Evolutionary conservation across 75 land plant species (phyloP).

Genomic region (Selaginella tamariscina): DNA sequence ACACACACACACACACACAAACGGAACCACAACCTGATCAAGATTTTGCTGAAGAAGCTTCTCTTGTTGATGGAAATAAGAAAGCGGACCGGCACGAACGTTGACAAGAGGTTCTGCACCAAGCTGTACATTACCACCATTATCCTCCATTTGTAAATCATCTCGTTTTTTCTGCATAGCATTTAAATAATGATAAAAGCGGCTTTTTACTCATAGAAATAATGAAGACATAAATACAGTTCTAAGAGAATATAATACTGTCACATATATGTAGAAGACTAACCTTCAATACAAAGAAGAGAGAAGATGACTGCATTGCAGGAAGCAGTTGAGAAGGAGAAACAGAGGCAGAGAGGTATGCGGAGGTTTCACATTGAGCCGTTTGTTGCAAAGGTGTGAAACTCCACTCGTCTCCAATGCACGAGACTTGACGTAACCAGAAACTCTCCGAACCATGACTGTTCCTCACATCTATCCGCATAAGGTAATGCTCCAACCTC

Average conservation of each 20-base stretch:
- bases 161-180: conserved; percentile 13
- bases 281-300: conserved; percentile 82
- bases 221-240: not conserved
- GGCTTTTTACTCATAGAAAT: not conserved
- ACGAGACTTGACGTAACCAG: conserved; percentile 74
- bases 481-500: conserved; percentile 59
- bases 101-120: conserved; percentile 42
- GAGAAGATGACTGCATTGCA: conserved; percentile 59
- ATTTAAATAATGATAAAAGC: conserved; percentile 1
- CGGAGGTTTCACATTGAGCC: conserved; percentile 13
- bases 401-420: conserved; percentile 54
- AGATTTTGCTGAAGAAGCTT: conserved; percentile 31
- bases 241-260: not conserved
- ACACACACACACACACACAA: not conserved
- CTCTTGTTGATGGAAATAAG: conserved; percentile 51
- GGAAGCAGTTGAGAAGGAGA: conserved; percentile 41
- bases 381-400: conserved; percentile 35
- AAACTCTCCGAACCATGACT: conserved; percentile 53
- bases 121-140: conserved; percentile 36
- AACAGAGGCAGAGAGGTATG: conserved; percentile 44
- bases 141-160: not conserved
- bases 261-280: conserved; percentile 7
- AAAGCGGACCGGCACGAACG: conserved; percentile 52
- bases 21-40: conserved; percentile 15
- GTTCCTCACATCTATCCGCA: conserved; percentile 72